Evolutionary conservation across 2,329 filamentous ascomycete species (phyloP).

Genomic region (Colletotrichum euphorbiae): DNA sequence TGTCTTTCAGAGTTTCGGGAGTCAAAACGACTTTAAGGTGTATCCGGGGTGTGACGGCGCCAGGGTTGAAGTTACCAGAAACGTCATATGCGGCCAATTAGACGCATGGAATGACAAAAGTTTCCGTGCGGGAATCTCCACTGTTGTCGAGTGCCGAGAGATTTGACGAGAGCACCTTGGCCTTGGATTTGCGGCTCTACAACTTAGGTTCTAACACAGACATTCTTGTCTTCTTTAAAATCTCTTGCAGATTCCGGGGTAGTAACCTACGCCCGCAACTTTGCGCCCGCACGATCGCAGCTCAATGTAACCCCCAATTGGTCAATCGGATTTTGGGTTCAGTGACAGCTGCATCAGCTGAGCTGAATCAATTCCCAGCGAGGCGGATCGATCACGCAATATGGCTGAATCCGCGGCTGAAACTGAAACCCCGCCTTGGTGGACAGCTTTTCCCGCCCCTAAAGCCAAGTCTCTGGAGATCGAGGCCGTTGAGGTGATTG

Average conservation of each 20-base stretch:
- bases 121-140: conserved; percentile 26
- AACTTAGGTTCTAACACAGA: background rate
- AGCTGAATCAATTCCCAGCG: background rate
- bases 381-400: conserved; percentile 11
- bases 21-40: background rate
- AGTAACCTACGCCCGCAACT: conserved; percentile 34
- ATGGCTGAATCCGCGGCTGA: conserved; percentile 25
- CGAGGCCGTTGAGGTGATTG: conserved; percentile 56
- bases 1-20: conserved; percentile 6
- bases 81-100: conserved; percentile 29
- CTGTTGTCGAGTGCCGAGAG: conserved; percentile 23
- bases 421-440: conserved; percentile 49
- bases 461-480: conserved; percentile 52
- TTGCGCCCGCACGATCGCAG: conserved; percentile 27
- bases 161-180: conserved; percentile 1
- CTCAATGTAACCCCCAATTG: background rate
- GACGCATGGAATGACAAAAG: conserved; percentile 28
- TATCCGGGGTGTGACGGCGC: conserved; percentile 13
- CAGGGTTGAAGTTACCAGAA: conserved; percentile 18
- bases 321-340: background rate
- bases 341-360: conserved; percentile 1
- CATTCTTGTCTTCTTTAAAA: background rate
- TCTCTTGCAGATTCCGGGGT: conserved; percentile 26
- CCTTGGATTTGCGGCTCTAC: conserved; percentile 21
- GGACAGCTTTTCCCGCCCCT: conserved; percentile 57